A percentile compares a stretch with the other conserved stretches of the same genome.
Conservation (phyloP, 1,284 basidiomycete genomes). For the Ceratobasidium sp. region DNA sequence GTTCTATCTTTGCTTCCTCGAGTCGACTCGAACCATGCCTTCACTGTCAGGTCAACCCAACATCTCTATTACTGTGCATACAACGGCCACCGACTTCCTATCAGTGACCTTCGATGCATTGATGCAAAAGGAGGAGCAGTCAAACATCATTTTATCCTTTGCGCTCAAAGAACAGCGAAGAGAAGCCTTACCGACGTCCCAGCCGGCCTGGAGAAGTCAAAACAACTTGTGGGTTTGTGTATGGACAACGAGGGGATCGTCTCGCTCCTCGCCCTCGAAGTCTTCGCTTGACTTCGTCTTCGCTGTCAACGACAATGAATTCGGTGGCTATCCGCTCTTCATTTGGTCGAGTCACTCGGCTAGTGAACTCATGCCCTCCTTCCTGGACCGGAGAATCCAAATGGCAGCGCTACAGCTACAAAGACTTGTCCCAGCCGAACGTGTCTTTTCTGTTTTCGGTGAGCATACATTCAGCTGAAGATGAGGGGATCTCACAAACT, state of each 20-base stretch:
- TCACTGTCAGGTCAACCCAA: conserved; percentile 31
- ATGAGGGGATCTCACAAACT: neutral
- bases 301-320: conserved; percentile 63
- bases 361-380: conserved; percentile 52
- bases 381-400: conserved; percentile 54
- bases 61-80: conserved; percentile 59
- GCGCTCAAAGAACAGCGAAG: conserved; percentile 53
- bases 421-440: conserved; percentile 55
- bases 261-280: conserved; percentile 2
- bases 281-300: conserved; percentile 64
- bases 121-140: conserved; percentile 55
- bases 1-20: neutral
- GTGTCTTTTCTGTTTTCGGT: conserved; percentile 76
- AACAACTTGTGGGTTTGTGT: conserved; percentile 63
- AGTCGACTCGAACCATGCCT: conserved; percentile 28
- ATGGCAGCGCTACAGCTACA: conserved; percentile 56
- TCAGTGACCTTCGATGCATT: conserved; percentile 49
- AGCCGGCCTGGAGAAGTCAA: neutral
- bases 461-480: conserved; percentile 1
- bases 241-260: conserved; percentile 36
- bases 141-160: conserved; percentile 68
- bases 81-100: conserved; percentile 58
- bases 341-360: conserved; percentile 59
- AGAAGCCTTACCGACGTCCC: conserved; percentile 39
- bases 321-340: conserved; percentile 69